Evolutionary conservation across 306 rosid genomes (phyloP).

Genomic region (Dryas drummondii): DNA sequence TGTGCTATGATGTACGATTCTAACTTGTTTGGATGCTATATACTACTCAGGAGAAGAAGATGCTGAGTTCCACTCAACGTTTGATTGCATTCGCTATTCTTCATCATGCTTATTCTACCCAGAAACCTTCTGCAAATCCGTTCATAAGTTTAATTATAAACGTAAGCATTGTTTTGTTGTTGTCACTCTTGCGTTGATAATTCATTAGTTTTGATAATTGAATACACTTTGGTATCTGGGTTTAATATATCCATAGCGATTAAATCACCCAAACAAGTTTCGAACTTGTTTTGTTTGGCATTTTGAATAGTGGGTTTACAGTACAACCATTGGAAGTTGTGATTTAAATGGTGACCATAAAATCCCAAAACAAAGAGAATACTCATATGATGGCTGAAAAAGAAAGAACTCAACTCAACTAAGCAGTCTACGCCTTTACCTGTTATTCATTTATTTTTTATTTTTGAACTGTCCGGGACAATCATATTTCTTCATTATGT

Average conservation of each 20-base stretch:
- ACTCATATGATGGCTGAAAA: background rate
- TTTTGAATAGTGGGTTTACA: background rate
- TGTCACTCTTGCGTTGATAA: background rate
- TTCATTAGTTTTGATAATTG: background rate
- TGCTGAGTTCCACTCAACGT: conserved; percentile 54
- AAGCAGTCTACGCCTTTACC: background rate
- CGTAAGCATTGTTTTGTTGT: conserved; percentile 40
- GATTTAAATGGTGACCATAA: background rate
- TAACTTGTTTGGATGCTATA: background rate
- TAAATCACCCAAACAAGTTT: background rate
- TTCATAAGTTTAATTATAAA: conserved; percentile 59
- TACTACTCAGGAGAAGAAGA: conserved; percentile 41
- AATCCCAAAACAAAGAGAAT: background rate
- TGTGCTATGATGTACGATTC: background rate
- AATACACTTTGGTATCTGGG: background rate
- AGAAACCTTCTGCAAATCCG: conserved; percentile 68
- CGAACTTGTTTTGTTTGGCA: background rate
- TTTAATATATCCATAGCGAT: background rate
- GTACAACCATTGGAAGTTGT: background rate
- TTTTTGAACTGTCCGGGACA: too few species aligned
- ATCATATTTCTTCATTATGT: too few species aligned
- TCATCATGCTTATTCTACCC: conserved; percentile 73
- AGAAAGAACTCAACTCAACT: background rate
- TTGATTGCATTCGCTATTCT: conserved; percentile 69
- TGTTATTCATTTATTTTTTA: too few species aligned